These are phyloP conservation scores for Pilaira anomala DNA, from an alignment of 192 early-diverging fungal genomes.

Conservation along the genomic window DNA sequence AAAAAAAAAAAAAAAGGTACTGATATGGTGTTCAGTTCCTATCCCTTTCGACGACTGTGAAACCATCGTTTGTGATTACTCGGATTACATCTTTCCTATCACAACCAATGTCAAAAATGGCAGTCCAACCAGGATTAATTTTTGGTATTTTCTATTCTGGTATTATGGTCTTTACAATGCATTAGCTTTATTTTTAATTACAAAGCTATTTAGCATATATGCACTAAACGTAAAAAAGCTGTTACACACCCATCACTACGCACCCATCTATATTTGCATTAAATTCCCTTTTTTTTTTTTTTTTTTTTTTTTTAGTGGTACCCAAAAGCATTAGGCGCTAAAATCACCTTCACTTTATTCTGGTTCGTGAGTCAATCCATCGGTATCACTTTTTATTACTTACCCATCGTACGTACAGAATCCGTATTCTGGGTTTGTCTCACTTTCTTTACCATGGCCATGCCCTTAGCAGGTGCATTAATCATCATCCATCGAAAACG, in stretches of 20 bases:
- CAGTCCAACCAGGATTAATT: slow-evolving; percentile 54
- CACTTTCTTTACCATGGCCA: slow-evolving; percentile 70
- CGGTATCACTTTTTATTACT: slow-evolving; percentile 56
- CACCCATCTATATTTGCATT: no score
- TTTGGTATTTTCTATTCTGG: slow-evolving; percentile 77
- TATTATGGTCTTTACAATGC: slow-evolving; percentile 79
- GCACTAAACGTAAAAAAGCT: slow-evolving; percentile 60
- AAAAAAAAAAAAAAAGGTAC: slow-evolving; percentile 41
- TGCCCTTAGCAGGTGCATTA: slow-evolving; percentile 66
- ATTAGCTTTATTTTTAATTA: slow-evolving; percentile 65
- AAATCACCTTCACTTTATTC: slow-evolving; percentile 60
- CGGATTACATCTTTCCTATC: background rate
- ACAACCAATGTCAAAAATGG: background rate
- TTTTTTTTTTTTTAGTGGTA: slow-evolving; percentile 51
- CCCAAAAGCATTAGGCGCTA: slow-evolving; percentile 62
- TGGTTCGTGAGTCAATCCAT: slow-evolving; percentile 61
- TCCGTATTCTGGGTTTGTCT: slow-evolving; percentile 67
- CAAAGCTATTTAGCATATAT: slow-evolving; percentile 76
- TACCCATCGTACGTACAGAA: slow-evolving; percentile 49
- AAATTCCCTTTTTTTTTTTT: no score
- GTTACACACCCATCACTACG: no score
- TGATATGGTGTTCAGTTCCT: slow-evolving; percentile 58
- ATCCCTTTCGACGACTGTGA: slow-evolving; percentile 42
- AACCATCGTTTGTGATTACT: slow-evolving; percentile 9
- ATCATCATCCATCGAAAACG: slow-evolving; percentile 47